Base-by-base conservation (phyloP, 441 rosid genomes). In the Dalechampia spathulata region DNA sequence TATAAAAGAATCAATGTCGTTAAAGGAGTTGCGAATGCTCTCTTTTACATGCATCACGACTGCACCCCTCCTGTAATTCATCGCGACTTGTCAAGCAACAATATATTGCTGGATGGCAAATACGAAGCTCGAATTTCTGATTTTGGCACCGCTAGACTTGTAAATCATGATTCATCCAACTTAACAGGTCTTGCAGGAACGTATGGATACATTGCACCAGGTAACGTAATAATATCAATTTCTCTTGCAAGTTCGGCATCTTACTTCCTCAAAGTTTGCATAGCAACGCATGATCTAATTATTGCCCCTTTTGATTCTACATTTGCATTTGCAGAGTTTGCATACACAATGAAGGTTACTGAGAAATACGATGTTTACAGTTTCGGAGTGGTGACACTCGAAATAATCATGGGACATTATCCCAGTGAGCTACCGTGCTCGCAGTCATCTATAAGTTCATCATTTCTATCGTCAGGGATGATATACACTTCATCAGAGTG, bases 81-180 rank as follows among this genome's bases (percentile, higher is more conserved):
- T 57, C 60, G 73, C 1, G 75, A 74, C 67, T 61, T 70, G 13
- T 67, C 73, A 2, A 60, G 70, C 66, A 76, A 61, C 44, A 76
- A 72, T 7, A 56, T 76, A 14, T 27, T 72, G 66, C 26, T 76
- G 23, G 75, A 76, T 54, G 6, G 4, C 6, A 47, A 70, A 10
- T 69, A 27, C 34, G 75, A 69, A 40, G 71, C 75, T 64, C 64
- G 41, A 9, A 49, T 76, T 26, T 72, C 80, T 7, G 75, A 76
- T 43, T 70, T 70, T 23, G 69, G 69, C 25, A 63, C 65, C 4
- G 68, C 73, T 26, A 62, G 58, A 48, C 46, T 71, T 22, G 13
- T 71, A 2, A 55, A 45, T 22, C 47, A 47, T 9, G 68, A 66
- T 56, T 58, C 61, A 1, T 48, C 65, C 0, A 57, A 42, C 26